Percentiles rank a stretch among this genome's conserved stretches.
Conservation (phyloP, 306 rosid species). For the Quercus agrifolia region DNA sequence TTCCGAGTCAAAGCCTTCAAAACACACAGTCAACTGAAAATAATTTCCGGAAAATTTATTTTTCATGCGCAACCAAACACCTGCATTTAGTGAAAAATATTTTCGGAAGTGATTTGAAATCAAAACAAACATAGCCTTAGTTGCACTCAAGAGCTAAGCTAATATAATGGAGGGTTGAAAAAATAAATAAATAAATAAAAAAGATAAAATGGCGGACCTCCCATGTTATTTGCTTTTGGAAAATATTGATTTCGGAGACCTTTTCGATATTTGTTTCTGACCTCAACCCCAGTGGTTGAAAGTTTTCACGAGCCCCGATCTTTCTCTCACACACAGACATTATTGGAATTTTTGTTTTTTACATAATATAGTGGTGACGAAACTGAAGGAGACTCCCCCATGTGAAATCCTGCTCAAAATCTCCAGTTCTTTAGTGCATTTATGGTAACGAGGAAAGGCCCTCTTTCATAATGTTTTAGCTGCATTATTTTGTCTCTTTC, state of each 20-base stretch:
- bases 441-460: conserved; percentile 18
- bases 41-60: no score
- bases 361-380: conserved; percentile 15
- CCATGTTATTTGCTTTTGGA: conserved; percentile 18
- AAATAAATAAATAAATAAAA: conserved; percentile 3
- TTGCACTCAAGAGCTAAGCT: conserved; percentile 25
- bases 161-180: background rate
- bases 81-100: no score
- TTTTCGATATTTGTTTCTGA: conserved; percentile 31
- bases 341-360: conserved; percentile 20
- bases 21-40: no score
- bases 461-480: conserved; percentile 1
- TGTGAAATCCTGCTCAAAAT: conserved; percentile 38
- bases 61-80: no score
- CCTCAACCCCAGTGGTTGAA: conserved; percentile 14
- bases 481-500: conserved; percentile 2
- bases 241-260: conserved; percentile 19
- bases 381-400: conserved; percentile 39
- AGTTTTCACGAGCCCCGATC: conserved; percentile 3
- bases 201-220: conserved; percentile 12
- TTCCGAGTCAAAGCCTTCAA: no score
- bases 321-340: conserved; percentile 17
- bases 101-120: no score
- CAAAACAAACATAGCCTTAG: background rate
- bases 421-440: conserved; percentile 24